These are phyloP conservation scores for Murraya paniculata DNA, from an alignment of 345 rosid genomes.

Conservation along the genomic window DNA sequence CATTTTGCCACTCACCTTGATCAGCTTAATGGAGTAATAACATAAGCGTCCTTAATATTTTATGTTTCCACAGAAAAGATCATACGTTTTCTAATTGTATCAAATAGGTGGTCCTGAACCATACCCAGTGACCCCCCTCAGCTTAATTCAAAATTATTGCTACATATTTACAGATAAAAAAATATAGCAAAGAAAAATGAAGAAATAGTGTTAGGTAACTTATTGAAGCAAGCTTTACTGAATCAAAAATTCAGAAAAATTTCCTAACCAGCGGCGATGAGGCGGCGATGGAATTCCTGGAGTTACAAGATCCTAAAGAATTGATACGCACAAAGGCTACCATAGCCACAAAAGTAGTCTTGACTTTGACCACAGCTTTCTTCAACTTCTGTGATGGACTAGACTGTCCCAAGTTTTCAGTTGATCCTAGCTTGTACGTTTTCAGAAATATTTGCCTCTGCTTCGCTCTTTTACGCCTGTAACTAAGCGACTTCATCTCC, in stretches of 20 bases:
- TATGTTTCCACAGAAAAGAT: no score
- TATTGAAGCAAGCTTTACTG: not conserved
- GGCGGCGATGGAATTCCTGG: constrained; percentile 29
- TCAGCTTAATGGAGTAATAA: not conserved
- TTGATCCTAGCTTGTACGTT: constrained; percentile 39
- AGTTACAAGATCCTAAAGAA: constrained; percentile 25
- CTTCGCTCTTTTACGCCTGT: constrained; percentile 38
- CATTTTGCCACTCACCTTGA: not conserved
- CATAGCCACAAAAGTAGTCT: constrained; percentile 26
- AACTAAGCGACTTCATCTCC: constrained; percentile 23
- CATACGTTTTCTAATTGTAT: not conserved
- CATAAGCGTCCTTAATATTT: not conserved
- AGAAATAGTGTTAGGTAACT: not conserved
- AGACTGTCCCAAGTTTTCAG: constrained; percentile 18
- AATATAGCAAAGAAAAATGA: not conserved
- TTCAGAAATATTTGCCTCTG: constrained; percentile 47
- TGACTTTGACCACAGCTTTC: constrained; percentile 38
- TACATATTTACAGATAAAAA: not conserved
- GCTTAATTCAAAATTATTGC: no score
- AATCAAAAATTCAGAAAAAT: constrained; percentile 1
- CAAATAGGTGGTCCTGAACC: no score
- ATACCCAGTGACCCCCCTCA: no score
- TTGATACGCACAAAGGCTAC: constrained; percentile 24
- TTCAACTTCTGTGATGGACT: constrained; percentile 20
- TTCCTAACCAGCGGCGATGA: constrained; percentile 9